phyloP scores from a whole-genome alignment of 1,284 basidiomycete species.

The Microbotryomycetes sp. region DNA sequence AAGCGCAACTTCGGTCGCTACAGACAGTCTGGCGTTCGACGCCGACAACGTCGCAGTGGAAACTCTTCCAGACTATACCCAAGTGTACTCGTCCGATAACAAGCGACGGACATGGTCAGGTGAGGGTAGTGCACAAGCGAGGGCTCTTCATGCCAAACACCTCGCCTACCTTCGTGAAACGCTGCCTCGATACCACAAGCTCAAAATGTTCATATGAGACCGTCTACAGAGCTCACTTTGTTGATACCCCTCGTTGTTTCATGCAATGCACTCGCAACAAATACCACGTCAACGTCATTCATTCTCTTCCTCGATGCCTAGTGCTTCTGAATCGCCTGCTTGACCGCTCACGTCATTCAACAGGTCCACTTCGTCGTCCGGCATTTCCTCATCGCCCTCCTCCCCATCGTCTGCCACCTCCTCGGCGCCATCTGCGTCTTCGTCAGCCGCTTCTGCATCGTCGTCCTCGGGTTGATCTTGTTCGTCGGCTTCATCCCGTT shows the following conservation, averaged over 20 bases:
- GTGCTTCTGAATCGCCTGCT: neutral
- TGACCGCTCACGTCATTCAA: too few relatives aligned
- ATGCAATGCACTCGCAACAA: conserved; percentile 1
- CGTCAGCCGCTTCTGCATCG: conserved; percentile 31
- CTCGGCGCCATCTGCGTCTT: conserved; percentile 38
- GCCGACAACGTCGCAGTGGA: conserved; percentile 42
- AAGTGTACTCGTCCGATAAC: conserved; percentile 69
- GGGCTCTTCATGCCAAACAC: conserved; percentile 75
- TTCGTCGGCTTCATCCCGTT: conserved; percentile 8
- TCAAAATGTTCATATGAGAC: conserved; percentile 20
- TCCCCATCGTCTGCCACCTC: conserved; percentile 37
- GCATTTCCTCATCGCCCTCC: conserved; percentile 2
- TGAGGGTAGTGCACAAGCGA: conserved; percentile 72
- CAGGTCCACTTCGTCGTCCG: neutral
- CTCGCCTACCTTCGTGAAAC: conserved; percentile 75
- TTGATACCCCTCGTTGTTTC: neutral
- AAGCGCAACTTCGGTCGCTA: too few relatives aligned
- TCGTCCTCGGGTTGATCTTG: conserved; percentile 32
- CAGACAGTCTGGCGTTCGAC: neutral
- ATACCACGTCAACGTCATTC: neutral
- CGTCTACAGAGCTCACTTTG: neutral
- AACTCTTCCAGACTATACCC: conserved; percentile 72
- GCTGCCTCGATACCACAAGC: conserved; percentile 24
- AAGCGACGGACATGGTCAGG: conserved; percentile 76
- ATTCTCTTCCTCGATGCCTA: neutral